Percentiles rank a stretch among this genome's conserved stretches.
Conservation (phyloP, 257 asterid genomes). For the Plantago major region DNA sequence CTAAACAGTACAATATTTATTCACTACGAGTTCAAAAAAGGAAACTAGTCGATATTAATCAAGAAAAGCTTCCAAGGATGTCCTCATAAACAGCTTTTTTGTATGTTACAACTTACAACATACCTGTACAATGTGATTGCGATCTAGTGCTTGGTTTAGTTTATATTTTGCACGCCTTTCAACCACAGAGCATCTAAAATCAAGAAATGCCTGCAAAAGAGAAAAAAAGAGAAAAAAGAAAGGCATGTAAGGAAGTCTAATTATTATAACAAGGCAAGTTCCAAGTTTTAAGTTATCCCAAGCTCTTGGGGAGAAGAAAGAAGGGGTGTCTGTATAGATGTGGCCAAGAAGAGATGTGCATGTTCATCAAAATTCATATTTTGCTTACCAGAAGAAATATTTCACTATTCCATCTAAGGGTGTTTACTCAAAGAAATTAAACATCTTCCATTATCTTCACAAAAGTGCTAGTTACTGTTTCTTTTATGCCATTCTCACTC, state of each 20-base stretch:
- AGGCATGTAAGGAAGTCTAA: neutral
- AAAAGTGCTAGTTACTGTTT: no score
- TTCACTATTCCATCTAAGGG: no score
- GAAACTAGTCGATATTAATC: conserved; percentile 4
- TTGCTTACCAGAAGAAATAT: no score
- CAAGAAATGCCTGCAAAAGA: conserved; percentile 76
- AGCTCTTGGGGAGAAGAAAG: no score
- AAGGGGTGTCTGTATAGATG: no score
- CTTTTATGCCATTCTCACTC: no score
- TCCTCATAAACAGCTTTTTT: conserved; percentile 10
- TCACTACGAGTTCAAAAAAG: conserved; percentile 5
- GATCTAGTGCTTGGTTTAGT: conserved; percentile 81
- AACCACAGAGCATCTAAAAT: conserved; percentile 84
- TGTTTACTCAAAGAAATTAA: no score
- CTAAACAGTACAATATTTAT: neutral
- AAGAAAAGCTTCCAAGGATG: neutral
- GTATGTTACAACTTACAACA: conserved; percentile 9
- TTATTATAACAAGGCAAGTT: neutral
- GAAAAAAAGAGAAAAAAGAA: no score
- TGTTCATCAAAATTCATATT: no score
- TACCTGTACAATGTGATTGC: conserved; percentile 94
- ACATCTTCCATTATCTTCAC: neutral
- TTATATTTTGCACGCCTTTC: conserved; percentile 87
- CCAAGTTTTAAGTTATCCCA: no score
- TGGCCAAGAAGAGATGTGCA: no score